Conservation (phyloP, 164 flowering plant genomes). For the Nymphaea colorata region DNA sequence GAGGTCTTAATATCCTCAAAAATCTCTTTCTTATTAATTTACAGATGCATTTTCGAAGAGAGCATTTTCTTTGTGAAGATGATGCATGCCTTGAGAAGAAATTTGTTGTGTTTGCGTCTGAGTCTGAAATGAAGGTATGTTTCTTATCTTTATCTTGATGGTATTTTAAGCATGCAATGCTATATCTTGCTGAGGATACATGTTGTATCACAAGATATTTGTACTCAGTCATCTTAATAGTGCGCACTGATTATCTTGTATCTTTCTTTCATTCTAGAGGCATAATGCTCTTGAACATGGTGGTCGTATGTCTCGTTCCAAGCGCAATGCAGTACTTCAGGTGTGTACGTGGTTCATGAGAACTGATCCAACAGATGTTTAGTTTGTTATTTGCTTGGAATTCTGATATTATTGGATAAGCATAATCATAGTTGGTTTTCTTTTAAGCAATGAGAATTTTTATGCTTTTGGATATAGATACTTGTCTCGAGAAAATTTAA, state of each 20-base stretch:
- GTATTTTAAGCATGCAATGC: too few species aligned
- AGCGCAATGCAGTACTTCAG: conserved; percentile 90
- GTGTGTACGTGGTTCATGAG: conserved; percentile 14
- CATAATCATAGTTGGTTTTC: too few species aligned
- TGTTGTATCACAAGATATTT: too few species aligned
- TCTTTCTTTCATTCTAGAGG: conserved; percentile 35
- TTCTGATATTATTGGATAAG: too few species aligned
- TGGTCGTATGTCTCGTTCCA: conserved; percentile 83
- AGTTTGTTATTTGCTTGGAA: too few species aligned
- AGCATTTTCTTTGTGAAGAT: conserved; percentile 85
- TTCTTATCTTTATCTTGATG: neutral
- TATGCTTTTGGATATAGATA: too few species aligned
- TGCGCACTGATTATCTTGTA: neutral
- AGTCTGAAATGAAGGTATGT: conserved; percentile 82
- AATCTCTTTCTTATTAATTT: neutral
- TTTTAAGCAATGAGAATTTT: too few species aligned
- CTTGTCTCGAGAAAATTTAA: too few species aligned
- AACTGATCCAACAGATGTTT: too few species aligned
- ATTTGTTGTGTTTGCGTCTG: conserved; percentile 70
- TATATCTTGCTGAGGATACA: too few species aligned
- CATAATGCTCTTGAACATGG: conserved; percentile 83
- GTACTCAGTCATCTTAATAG: too few species aligned
- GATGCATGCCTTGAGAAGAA: conserved; percentile 83
- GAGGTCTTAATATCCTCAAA: neutral
- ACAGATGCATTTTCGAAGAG: conserved; percentile 81